Conservation (phyloP, 2,329 filamentous ascomycete species). For the Fusarium floridanum region DNA sequence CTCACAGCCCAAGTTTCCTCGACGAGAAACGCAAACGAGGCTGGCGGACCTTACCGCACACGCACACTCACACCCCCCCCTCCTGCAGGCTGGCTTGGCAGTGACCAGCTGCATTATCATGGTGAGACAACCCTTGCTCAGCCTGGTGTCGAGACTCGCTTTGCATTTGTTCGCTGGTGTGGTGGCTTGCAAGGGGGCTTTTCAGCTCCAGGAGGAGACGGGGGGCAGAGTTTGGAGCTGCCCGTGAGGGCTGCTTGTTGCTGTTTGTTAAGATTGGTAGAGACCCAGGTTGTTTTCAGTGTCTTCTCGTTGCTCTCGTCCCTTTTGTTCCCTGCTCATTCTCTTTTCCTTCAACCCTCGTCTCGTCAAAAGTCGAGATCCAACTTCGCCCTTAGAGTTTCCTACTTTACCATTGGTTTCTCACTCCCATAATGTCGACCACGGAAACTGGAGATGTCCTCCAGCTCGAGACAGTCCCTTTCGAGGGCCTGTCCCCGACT, state of each 20-base stretch:
- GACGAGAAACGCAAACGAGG: not conserved
- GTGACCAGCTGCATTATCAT: not conserved
- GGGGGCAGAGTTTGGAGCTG: not conserved
- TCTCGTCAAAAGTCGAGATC: too few species aligned
- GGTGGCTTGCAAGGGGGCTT: conserved; percentile 27
- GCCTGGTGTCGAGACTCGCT: conserved; percentile 14
- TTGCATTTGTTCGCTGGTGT: not conserved
- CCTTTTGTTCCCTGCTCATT: not conserved
- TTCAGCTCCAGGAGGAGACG: not conserved
- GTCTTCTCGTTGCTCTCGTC: not conserved
- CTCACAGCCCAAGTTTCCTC: not conserved
- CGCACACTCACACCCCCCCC: not conserved
- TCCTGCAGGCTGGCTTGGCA: not conserved
- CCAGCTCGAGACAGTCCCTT: too few species aligned
- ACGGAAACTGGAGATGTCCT: too few species aligned
- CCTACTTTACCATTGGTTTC: too few species aligned
- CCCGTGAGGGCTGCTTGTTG: not conserved
- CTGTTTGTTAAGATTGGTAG: too few species aligned
- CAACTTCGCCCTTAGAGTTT: too few species aligned
- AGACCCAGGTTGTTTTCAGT: not conserved
- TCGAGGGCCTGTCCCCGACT: too few species aligned
- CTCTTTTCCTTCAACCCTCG: not conserved
- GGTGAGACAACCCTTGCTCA: not conserved
- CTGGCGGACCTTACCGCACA: not conserved
- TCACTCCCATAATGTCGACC: too few species aligned